A percentile compares a stretch with the other conserved stretches of the same genome.
Evolutionary conservation across 176 grass and related monocot species (phyloP).

Genomic region (Cenchrus fungigraminus): DNA sequence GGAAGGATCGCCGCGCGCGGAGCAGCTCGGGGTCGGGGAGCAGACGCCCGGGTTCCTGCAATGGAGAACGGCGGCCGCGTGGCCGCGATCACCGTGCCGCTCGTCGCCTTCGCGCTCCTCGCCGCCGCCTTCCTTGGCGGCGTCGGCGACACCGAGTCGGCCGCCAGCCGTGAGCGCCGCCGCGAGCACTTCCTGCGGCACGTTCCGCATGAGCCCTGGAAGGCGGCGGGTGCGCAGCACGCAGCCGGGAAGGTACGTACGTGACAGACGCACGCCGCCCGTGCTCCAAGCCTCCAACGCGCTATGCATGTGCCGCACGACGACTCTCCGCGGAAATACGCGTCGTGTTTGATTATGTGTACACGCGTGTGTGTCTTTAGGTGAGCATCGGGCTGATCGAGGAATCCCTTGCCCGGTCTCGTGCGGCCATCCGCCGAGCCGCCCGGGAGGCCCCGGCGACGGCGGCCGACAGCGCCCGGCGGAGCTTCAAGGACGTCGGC

Average conservation of each 20-base stretch:
- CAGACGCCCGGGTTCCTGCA: not conserved
- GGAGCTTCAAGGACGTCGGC: conserved; percentile 36
- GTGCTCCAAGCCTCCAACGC: too few relatives aligned
- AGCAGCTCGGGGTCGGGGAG: not conserved
- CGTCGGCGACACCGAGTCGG: not conserved
- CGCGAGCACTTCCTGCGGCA: conserved; percentile 28
- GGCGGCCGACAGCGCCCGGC: conserved; percentile 33
- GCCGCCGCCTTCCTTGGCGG: not conserved
- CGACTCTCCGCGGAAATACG: too few relatives aligned
- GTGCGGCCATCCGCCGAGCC: conserved; percentile 56
- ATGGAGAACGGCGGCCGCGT: conserved; percentile 35
- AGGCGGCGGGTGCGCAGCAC: not conserved
- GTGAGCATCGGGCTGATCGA: conserved; percentile 47
- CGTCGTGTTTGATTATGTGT: not conserved
- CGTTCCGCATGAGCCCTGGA: conserved; percentile 26
- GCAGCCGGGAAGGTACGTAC: conserved; percentile 1
- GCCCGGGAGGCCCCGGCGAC: conserved; percentile 9
- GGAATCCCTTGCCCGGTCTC: conserved; percentile 53
- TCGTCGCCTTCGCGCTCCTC: conserved; percentile 32
- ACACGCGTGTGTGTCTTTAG: not conserved
- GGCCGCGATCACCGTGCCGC: conserved; percentile 16
- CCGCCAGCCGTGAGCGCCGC: not conserved
- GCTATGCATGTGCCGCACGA: too few relatives aligned
- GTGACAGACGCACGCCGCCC: not conserved
- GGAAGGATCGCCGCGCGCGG: not conserved